Evolutionary conservation across 225 moss, liverwort and hornwort species (phyloP), one percentile per base, ranked within the genome.

Genomic region (Neckera pumila): DNA sequence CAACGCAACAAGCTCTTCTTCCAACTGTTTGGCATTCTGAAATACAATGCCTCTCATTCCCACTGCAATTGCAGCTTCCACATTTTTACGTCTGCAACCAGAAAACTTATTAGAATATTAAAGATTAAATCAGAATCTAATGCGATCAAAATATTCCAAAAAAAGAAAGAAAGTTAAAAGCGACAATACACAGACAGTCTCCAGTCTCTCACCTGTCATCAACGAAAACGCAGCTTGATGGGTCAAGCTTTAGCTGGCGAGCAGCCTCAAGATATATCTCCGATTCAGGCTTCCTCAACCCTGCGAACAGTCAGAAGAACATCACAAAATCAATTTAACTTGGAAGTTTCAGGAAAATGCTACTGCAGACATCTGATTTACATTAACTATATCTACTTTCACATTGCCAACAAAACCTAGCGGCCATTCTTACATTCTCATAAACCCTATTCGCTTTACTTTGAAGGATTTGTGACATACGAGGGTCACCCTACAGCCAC

Each of bases 11-110:
- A 99, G 95, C 62, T 99, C 96, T 61, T 93, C 93, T 90, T 96
- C 97, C 90, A 99, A 82, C 89, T 89, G 88, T 72, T 90, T 92
- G 33, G 94, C 94, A 65, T 92, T 93, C 87, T 95, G 81, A 53
- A 99, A 99, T 62, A 93, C 92, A 38, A 99, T 93, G 26, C 96
- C 99, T 77, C 80, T 88, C 99, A 99, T 99, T 66, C 99, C 97
- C 40, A 92, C 87, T 85, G 93, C 93, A 62, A 89, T 84, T 85
- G 99, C 97, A 91, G 96, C 96, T 92, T 96, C 96, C 78, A 97
- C 94, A 89, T 99, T 97, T 79, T 89, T 95, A 67, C 74, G 87
- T 86, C 99, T 99, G 96, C 85, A 92, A 53, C 42, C 84, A 40
- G 27, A 78, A 84, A 23, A 36, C 20, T 10, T 14, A 36, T 10